These are phyloP conservation scores for Sarcodon aspratus DNA, from an alignment of 768 basidiomycete species.

Conservation along the genomic window DNA sequence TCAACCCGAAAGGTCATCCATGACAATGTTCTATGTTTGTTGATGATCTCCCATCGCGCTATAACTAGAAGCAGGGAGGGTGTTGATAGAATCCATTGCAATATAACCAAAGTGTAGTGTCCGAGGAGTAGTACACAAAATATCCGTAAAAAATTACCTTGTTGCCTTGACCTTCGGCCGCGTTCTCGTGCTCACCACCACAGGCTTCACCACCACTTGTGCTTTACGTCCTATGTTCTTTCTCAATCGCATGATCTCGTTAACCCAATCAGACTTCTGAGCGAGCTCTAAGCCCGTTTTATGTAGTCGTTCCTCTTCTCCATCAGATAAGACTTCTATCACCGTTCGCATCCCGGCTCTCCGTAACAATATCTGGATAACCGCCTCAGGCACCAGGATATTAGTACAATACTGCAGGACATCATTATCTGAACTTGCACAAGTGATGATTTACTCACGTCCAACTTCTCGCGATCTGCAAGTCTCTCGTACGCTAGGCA, in stretches of 20 bases:
- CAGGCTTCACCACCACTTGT: too few species aligned
- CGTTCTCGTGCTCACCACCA: too few species aligned
- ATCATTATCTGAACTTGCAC: not conserved
- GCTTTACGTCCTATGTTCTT: not conserved
- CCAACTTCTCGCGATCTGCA: constrained; percentile 35
- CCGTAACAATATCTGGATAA: constrained; percentile 69
- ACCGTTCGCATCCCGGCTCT: constrained; percentile 47
- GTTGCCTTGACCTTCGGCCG: too few species aligned
- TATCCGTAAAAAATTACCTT: too few species aligned
- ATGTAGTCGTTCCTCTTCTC: constrained; percentile 48
- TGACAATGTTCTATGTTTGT: too few species aligned
- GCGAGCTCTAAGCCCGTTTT: constrained; percentile 34
- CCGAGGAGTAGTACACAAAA: too few species aligned
- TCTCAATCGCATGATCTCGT: constrained; percentile 32
- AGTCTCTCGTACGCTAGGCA: constrained; percentile 27
- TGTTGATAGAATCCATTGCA: too few species aligned
- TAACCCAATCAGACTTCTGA: constrained; percentile 57
- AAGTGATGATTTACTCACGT: constrained; percentile 23
- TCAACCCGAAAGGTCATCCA: too few species aligned
- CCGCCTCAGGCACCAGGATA: constrained; percentile 60
- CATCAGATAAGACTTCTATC: constrained; percentile 31
- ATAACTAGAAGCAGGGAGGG: too few species aligned
- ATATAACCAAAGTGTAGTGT: too few species aligned
- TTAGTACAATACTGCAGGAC: constrained; percentile 52
- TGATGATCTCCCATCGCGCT: too few species aligned